phyloP scores from a whole-genome alignment of 192 early-diverging fungal genomes.

The Coemansia sp. region DNA sequence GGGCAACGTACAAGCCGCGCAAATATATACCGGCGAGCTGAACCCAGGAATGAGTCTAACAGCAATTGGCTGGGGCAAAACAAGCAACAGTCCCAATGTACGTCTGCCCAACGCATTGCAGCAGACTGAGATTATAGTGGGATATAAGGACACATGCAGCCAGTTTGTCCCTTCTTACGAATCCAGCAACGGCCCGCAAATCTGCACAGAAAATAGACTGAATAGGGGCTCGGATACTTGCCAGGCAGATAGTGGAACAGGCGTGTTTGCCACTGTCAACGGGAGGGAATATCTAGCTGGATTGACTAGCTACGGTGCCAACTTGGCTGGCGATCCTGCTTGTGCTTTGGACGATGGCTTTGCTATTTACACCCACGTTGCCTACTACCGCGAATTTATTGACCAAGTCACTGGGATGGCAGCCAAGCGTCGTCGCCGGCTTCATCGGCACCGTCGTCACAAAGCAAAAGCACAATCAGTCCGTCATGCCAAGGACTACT shows the following conservation, averaged over 20 bases:
- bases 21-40: conserved; percentile 27
- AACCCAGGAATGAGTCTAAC: conserved; percentile 19
- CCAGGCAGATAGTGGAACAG: conserved; percentile 53
- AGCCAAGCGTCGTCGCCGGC: neutral
- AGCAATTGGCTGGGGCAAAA: conserved; percentile 44
- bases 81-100: conserved; percentile 3
- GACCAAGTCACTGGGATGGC: neutral
- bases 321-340: conserved; percentile 34
- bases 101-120: conserved; percentile 26
- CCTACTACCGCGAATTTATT: conserved; percentile 35
- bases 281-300: conserved; percentile 32
- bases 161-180: conserved; percentile 27
- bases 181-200: conserved; percentile 48
- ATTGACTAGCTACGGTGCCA: conserved; percentile 48
- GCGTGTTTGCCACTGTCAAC: conserved; percentile 19
- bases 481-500: too few relatives aligned
- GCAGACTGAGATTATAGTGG: conserved; percentile 30
- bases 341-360: conserved; percentile 46
- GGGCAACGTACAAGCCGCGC: conserved; percentile 1
- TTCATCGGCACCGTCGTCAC: too few relatives aligned
- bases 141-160: conserved; percentile 22
- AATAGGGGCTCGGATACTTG: conserved; percentile 40
- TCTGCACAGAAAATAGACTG: conserved; percentile 49
- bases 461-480: too few relatives aligned
- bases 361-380: conserved; percentile 42